phyloP scores from a whole-genome alignment of 106 monocot species.

The Phalaenopsis aphrodite region DNA sequence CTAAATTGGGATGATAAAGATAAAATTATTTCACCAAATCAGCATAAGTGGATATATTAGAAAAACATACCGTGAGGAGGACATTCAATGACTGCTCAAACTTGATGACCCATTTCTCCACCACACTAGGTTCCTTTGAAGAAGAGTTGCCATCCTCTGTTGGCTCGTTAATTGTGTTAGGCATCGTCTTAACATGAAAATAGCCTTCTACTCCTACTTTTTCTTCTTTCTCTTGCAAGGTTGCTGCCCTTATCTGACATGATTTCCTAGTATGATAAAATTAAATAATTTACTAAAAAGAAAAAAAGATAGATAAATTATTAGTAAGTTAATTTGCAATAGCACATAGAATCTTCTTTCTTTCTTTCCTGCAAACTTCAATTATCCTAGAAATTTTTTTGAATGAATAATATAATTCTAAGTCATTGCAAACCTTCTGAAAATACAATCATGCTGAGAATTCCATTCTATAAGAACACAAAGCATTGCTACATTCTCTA shows the following conservation, averaged over 20 bases:
- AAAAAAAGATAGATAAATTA: neutral
- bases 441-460: neutral
- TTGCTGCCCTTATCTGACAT: constrained; percentile 25
- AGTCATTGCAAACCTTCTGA: neutral
- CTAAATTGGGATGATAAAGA: neutral
- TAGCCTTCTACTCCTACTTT: constrained; percentile 39
- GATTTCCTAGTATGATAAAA: constrained; percentile 20
- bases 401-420: neutral
- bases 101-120: constrained; percentile 59
- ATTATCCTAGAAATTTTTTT: neutral
- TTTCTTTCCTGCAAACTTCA: neutral
- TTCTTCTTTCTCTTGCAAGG: constrained; percentile 44
- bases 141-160: constrained; percentile 8
- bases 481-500: neutral
- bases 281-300: neutral
- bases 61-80: constrained; percentile 55
- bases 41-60: neutral
- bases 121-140: constrained; percentile 13
- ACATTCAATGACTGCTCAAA: constrained; percentile 79
- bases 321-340: neutral
- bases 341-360: neutral
- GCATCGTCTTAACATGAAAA: constrained; percentile 25
- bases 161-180: constrained; percentile 2
- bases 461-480: neutral
- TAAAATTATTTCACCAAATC: neutral